Percentiles rank a stretch among this genome's conserved stretches.
phyloP scores from a whole-genome alignment of 768 basidiomycete genomes.

The Lyophyllum shimeji region DNA sequence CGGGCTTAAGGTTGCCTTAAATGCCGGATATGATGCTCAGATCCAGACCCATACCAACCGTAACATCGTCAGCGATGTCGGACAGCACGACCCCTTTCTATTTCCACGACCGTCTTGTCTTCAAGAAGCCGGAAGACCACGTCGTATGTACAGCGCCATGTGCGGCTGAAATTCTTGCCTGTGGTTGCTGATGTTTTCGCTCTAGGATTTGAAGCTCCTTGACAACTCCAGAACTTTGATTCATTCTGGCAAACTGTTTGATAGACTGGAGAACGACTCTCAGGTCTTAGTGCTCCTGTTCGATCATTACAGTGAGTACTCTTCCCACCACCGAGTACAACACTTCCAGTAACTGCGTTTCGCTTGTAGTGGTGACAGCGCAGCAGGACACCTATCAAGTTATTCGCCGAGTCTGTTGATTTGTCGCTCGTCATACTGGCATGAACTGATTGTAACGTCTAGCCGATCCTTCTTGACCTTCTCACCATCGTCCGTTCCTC shows the following conservation, averaged over 20 bases:
- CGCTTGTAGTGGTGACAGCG: constrained; percentile 74
- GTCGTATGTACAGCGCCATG: background rate
- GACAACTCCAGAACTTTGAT: background rate
- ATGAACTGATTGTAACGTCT: constrained; percentile 5
- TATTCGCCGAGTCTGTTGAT: constrained; percentile 63
- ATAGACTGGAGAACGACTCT: constrained; percentile 41
- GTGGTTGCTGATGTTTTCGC: background rate
- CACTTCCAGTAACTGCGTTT: constrained; percentile 7
- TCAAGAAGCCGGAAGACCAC: background rate
- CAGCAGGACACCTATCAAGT: constrained; percentile 83
- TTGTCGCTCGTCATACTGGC: background rate
- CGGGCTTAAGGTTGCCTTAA: too few species aligned
- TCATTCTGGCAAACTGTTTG: background rate
- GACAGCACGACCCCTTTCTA: background rate
- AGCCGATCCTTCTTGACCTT: constrained; percentile 93
- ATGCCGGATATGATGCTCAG: too few species aligned
- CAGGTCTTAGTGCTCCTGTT: constrained; percentile 69
- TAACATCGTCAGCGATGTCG: background rate
- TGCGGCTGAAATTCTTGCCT: background rate
- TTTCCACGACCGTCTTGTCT: background rate
- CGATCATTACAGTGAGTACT: constrained; percentile 82
- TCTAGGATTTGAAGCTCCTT: background rate
- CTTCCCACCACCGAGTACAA: background rate
- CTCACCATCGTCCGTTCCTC: constrained; percentile 81
- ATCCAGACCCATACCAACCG: background rate